Base-by-base conservation (phyloP, 768 basidiomycete species). In the Mycena kentingensis region DNA sequence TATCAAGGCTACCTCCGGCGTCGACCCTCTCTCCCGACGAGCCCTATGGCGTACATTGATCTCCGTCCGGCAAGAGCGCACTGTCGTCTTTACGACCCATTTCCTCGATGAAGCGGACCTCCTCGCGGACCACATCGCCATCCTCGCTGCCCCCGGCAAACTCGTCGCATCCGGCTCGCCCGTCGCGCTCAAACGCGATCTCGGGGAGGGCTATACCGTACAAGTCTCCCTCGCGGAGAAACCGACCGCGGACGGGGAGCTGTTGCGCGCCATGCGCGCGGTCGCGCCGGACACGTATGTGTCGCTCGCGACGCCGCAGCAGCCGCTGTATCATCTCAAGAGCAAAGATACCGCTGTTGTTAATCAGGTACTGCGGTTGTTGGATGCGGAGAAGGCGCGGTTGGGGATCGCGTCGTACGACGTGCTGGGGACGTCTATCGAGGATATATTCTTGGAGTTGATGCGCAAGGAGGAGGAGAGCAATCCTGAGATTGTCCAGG, bases 1-100 rank as follows among this genome's bases (percentile, higher is more conserved):
- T n/a, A n/a, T n/a, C n/a, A n/a, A n/a, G n/a, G 86, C 85, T 63
- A 90, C 88, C 2, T 89, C 87, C 21, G 90, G 90, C 2, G 85
- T 93, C 11, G 90, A 93, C 64, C 90, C 90, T 2, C 68, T 93
- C 29, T 90, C 89, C 50, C 74, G 90, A 45, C 77, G 90, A 28
- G 82, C 90, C 1, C 69, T 93, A 6, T 93, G 90, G 90, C 79
- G 83, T 48, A 85, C 83, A 0, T 68, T 93, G 49, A 88, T 80
- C 3, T 77, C 82, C 3, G 81, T 87, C 51, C 79, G 84, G 13
- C 73, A 84, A 29, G 82, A 85, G 36, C 73, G 86, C 42, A 83
- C 84, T 0, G 81, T 91, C 32, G 73, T 91, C 2, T 85, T 90
- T 64, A 91, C 90, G 0, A 93, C 89, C 0, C 90, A 91, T 69